Conservation (phyloP, 139 green algal species). For the Coelastrella sp. region DNA sequence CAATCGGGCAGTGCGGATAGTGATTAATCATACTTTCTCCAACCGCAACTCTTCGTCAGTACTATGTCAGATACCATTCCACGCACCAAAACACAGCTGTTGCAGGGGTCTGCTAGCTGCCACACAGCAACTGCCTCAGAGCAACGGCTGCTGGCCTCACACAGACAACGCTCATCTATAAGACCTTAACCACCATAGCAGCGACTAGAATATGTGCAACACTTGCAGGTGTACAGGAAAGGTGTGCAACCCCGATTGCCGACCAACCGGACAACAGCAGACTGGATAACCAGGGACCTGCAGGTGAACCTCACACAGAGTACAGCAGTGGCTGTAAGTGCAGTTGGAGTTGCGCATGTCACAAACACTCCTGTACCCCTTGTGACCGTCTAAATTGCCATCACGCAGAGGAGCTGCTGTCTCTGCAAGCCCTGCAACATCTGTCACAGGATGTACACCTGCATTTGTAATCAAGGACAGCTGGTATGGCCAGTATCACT, state of each 20-base stretch:
- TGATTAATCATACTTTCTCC: too few species aligned
- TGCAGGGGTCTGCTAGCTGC: too few species aligned
- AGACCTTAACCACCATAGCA: background rate
- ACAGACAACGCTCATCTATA: too few species aligned
- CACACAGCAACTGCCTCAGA: too few species aligned
- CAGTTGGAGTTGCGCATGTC: background rate
- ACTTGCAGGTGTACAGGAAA: background rate
- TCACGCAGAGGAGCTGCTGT: background rate
- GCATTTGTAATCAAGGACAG: background rate
- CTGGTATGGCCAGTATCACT: too few species aligned
- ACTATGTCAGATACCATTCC: too few species aligned
- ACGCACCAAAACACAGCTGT: too few species aligned
- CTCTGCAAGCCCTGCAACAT: background rate
- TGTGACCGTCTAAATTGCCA: background rate
- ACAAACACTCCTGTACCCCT: background rate
- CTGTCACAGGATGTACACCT: background rate
- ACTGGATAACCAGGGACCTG: background rate
- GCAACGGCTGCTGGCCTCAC: too few species aligned
- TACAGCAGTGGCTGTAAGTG: background rate
- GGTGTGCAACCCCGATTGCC: background rate
- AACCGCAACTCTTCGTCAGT: too few species aligned
- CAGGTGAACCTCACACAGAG: background rate
- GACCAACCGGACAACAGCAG: background rate
- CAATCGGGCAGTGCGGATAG: too few species aligned
- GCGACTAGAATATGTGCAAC: background rate